Conservation (phyloP, 2,329 filamentous ascomycete genomes). For the Colletotrichum cuscutae region DNA sequence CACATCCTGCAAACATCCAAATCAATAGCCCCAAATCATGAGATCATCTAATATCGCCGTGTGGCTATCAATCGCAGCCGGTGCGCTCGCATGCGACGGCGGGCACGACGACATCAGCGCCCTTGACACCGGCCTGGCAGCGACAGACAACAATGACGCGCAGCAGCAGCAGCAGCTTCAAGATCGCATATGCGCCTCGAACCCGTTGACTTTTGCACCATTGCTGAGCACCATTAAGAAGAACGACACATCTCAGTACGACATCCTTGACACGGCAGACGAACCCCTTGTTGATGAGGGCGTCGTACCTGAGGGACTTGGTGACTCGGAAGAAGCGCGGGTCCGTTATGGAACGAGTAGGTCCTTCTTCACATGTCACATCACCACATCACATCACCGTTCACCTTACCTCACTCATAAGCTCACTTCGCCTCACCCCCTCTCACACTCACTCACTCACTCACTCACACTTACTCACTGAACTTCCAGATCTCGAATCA, state of each 20-base stretch:
- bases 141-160: neutral
- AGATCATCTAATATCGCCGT: constrained; percentile 20
- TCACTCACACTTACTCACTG: too few relatives aligned
- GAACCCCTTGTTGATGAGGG: neutral
- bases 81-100: constrained; percentile 7
- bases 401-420: neutral
- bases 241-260: neutral
- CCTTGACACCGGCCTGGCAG: neutral
- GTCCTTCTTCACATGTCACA: neutral
- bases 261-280: neutral
- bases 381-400: neutral
- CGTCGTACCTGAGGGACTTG: constrained; percentile 5
- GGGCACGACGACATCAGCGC: neutral
- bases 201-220: neutral
- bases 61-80: constrained; percentile 20
- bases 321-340: constrained; percentile 19
- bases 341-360: constrained; percentile 25
- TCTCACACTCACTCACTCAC: too few relatives aligned
- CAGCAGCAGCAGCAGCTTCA: neutral
- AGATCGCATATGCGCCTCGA: constrained; percentile 8
- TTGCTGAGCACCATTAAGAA: neutral
- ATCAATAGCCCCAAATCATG: neutral
- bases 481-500: constrained; percentile 31
- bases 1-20: too few relatives aligned
- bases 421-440: too few relatives aligned